These are phyloP conservation scores for Colletotrichum sp. DNA, from an alignment of 2,329 filamentous ascomycete species.

Conservation along the genomic window DNA sequence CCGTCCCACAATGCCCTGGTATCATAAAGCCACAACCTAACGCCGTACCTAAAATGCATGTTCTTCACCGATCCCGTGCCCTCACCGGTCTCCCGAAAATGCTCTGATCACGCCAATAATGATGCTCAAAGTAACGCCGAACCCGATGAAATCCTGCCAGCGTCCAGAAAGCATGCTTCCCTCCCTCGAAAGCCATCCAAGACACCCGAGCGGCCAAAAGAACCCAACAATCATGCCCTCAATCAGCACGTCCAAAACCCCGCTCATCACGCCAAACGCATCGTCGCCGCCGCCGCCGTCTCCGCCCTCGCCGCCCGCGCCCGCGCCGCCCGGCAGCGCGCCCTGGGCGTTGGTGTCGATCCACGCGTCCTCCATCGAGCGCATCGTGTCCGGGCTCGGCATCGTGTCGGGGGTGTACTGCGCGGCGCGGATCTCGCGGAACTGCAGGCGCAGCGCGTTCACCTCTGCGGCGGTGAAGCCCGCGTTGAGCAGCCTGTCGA, in stretches of 20 bases:
- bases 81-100: constrained; percentile 11
- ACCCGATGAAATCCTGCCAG: constrained; percentile 84
- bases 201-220: constrained; percentile 88
- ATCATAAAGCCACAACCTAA: background rate
- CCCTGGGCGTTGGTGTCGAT: constrained; percentile 70
- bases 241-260: constrained; percentile 82
- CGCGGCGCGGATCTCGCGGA: constrained; percentile 81
- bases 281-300: constrained; percentile 49
- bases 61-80: background rate
- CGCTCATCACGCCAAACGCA: constrained; percentile 46
- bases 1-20: background rate
- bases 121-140: constrained; percentile 73
- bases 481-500: constrained; percentile 81
- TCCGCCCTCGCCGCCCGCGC: constrained; percentile 15
- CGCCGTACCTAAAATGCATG: background rate
- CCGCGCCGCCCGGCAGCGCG: constrained; percentile 30
- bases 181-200: constrained; percentile 85
- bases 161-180: constrained; percentile 86
- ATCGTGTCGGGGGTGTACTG: constrained; percentile 88
- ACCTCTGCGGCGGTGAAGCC: constrained; percentile 88
- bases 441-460: constrained; percentile 84
- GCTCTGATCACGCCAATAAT: constrained; percentile 39
- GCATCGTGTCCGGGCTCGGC: constrained; percentile 78
- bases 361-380: constrained; percentile 87
- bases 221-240: constrained; percentile 91